A percentile compares a stretch with the other conserved stretches of the same genome.
These are phyloP conservation scores for Bryopsis sp. DNA, from an alignment of 139 green algal species.

Conservation along the genomic window DNA sequence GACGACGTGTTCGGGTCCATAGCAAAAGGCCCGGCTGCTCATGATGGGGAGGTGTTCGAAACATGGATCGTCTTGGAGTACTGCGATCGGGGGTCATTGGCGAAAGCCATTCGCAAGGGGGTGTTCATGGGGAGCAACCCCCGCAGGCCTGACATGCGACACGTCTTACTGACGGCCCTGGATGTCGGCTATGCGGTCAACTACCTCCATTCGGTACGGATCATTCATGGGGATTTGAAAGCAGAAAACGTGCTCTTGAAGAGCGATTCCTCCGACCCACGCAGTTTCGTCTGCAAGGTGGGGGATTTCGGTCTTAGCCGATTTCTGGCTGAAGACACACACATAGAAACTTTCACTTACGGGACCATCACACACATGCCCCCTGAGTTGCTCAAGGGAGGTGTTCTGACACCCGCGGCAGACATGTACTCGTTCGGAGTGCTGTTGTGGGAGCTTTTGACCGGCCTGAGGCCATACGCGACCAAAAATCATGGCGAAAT, in stretches of 20 bases:
- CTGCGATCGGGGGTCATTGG: slow-evolving; percentile 40
- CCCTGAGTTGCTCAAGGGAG: slow-evolving; percentile 33
- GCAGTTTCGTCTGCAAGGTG: slow-evolving; percentile 48
- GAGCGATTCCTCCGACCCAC: slow-evolving; percentile 22
- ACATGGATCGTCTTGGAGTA: slow-evolving; percentile 50
- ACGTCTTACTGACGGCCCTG: slow-evolving; percentile 21
- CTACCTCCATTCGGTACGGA: slow-evolving; percentile 47
- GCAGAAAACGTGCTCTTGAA: slow-evolving; percentile 44
- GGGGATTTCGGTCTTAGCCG: slow-evolving; percentile 41
- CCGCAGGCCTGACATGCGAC: slow-evolving; percentile 2
- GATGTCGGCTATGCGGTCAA: slow-evolving; percentile 38
- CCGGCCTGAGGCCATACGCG: slow-evolving; percentile 27
- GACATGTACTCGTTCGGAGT: slow-evolving; percentile 51
- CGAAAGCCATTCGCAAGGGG: slow-evolving; percentile 23
- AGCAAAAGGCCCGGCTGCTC: neutral
- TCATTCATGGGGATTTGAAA: slow-evolving; percentile 57
- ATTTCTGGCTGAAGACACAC: slow-evolving; percentile 33
- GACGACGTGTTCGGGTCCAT: slow-evolving; percentile 17
- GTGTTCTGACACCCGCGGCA: slow-evolving; percentile 22
- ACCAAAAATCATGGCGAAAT: slow-evolving; percentile 41
- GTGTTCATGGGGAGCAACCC: neutral
- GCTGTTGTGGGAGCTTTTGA: slow-evolving; percentile 52
- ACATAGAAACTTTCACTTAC: slow-evolving; percentile 49
- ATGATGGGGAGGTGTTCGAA: slow-evolving; percentile 12
- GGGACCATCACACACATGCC: slow-evolving; percentile 46